Percentiles rank a stretch among this genome's conserved stretches.
phyloP scores from a whole-genome alignment of 345 rosid genomes.

The Balakata baccata region DNA sequence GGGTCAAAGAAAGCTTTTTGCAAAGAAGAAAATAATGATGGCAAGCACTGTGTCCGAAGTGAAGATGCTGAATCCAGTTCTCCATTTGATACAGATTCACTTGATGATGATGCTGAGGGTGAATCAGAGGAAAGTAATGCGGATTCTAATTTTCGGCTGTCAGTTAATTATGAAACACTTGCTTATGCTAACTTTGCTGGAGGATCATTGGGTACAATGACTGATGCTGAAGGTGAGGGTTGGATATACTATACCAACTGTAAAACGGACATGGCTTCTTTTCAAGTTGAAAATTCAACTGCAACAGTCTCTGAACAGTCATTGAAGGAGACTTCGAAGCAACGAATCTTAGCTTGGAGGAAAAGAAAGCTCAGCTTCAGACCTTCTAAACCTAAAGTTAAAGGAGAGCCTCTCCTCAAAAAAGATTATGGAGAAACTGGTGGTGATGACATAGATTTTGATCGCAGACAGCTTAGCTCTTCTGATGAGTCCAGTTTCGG shows the following conservation, averaged over 20 bases:
- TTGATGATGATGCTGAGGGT: slow-evolving; percentile 23
- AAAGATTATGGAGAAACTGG: slow-evolving; percentile 55
- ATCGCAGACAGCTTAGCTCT: slow-evolving; percentile 58
- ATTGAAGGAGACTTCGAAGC: slow-evolving; percentile 25
- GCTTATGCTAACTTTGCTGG: slow-evolving; percentile 45
- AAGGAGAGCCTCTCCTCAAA: slow-evolving; percentile 58
- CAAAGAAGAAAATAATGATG: slow-evolving; percentile 37
- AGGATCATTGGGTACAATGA: slow-evolving; percentile 22
- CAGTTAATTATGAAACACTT: slow-evolving; percentile 50
- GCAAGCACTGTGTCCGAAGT: slow-evolving; percentile 23
- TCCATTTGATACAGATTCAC: slow-evolving; percentile 46
- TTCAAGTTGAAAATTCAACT: slow-evolving; percentile 30
- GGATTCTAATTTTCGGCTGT: slow-evolving; percentile 29
- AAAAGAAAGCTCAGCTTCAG: slow-evolving; percentile 47
- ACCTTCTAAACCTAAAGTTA: slow-evolving; percentile 34
- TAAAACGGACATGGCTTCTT: slow-evolving; percentile 36
- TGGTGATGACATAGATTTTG: slow-evolving; percentile 61
- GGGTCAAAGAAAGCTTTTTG: slow-evolving; percentile 37
- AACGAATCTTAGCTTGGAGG: slow-evolving; percentile 53
- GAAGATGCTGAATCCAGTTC: slow-evolving; percentile 23
- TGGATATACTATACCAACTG: slow-evolving; percentile 48
- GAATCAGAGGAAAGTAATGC: slow-evolving; percentile 30
- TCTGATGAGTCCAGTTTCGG: slow-evolving; percentile 51
- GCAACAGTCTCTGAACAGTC: slow-evolving; percentile 30
- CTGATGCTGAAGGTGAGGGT: slow-evolving; percentile 44